A percentile compares a stretch with the other conserved stretches of the same genome.
These are phyloP conservation scores for Yamadazyma olivae DNA, from an alignment of 805 yeast genomes.

Conservation along the genomic window DNA sequence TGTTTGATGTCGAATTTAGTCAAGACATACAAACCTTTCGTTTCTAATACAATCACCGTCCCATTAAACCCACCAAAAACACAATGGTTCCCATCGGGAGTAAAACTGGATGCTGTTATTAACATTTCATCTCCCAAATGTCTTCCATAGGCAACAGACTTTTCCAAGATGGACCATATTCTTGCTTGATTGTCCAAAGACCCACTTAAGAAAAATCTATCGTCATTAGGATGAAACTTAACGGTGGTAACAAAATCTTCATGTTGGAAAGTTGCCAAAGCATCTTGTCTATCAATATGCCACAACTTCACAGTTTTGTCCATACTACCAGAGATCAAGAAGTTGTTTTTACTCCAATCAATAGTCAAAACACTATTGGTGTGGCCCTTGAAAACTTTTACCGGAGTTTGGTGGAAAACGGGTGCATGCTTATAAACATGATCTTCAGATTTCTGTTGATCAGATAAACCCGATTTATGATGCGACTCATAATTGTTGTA, in stretches of 20 bases:
- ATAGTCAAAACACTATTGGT: slow-evolving; percentile 65
- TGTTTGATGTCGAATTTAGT: slow-evolving; percentile 30
- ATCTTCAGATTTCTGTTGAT: slow-evolving; percentile 9
- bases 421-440: slow-evolving; percentile 55
- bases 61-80: slow-evolving; percentile 83
- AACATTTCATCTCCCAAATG: slow-evolving; percentile 59
- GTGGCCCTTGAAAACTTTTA: slow-evolving; percentile 63
- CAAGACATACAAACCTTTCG: slow-evolving; percentile 54
- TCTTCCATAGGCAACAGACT: slow-evolving; percentile 48
- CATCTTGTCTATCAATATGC: slow-evolving; percentile 69
- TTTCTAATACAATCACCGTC: slow-evolving; percentile 54
- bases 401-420: slow-evolving; percentile 69
- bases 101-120: slow-evolving; percentile 71
- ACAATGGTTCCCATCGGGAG: slow-evolving; percentile 60
- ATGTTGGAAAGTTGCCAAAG: slow-evolving; percentile 64
- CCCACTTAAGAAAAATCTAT: slow-evolving; percentile 80
- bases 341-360: slow-evolving; percentile 87
- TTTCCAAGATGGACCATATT: slow-evolving; percentile 84
- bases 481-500: slow-evolving; percentile 17
- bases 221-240: slow-evolving; percentile 80
- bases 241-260: slow-evolving; percentile 82
- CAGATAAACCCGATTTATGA: slow-evolving; percentile 8
- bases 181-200: slow-evolving; percentile 73
- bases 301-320: slow-evolving; percentile 81
- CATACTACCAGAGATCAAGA: slow-evolving; percentile 76